These are phyloP conservation scores for Solanum ossicruentum DNA, from an alignment of 257 asterid genomes.

Conservation along the genomic window DNA sequence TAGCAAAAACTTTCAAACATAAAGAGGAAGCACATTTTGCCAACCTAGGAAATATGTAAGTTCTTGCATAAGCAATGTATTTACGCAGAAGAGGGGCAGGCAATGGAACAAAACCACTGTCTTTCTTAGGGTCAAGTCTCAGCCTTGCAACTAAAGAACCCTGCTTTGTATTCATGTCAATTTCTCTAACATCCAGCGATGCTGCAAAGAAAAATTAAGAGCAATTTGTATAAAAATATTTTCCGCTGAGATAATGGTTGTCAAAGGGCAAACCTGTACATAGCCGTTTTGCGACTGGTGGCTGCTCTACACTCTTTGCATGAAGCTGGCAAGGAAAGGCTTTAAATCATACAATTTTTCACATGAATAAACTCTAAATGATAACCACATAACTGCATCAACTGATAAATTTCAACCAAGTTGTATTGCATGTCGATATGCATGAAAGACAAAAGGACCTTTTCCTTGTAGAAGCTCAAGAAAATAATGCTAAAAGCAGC, in stretches of 20 bases:
- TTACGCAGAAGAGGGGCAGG: constrained; percentile 91
- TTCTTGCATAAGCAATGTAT: constrained; percentile 91
- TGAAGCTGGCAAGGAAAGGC: constrained; percentile 64
- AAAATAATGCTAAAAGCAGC: background rate
- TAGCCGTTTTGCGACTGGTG: constrained; percentile 61
- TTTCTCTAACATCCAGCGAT: constrained; percentile 25
- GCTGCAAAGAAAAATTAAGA: constrained; percentile 29
- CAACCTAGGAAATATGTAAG: constrained; percentile 76
- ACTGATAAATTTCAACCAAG: background rate
- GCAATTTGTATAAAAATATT: constrained; percentile 9
- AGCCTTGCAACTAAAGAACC: constrained; percentile 61
- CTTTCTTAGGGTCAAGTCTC: constrained; percentile 74
- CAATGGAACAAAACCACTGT: constrained; percentile 74
- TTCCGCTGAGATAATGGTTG: background rate
- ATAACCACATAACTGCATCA: background rate
- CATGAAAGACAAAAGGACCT: background rate
- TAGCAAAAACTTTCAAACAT: background rate
- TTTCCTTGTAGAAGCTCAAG: background rate
- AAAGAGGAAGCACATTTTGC: constrained; percentile 5
- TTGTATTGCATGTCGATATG: background rate
- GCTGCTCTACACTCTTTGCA: constrained; percentile 54
- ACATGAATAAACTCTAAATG: background rate
- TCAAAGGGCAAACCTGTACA: constrained; percentile 45
- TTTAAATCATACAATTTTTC: background rate
- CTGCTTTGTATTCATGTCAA: constrained; percentile 28